These are phyloP conservation scores for Eragrostis curvula DNA, from an alignment of 176 grass and related monocot genomes.

Conservation along the genomic window DNA sequence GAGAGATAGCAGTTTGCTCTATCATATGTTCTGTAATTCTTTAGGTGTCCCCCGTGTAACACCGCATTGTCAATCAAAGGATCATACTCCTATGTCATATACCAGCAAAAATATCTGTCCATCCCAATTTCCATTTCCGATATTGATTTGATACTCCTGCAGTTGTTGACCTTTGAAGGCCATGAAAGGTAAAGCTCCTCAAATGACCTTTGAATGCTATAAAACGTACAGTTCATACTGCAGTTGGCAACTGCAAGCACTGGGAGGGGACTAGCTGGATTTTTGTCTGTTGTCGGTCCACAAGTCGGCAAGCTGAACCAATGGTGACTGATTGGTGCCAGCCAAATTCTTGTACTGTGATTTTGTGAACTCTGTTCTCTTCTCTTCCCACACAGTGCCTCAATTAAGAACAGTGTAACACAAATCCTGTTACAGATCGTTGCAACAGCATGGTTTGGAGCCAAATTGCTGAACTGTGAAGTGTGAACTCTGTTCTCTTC, in stretches of 20 bases:
- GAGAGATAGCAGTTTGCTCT: conserved; percentile 48
- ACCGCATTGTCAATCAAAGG: conserved; percentile 5
- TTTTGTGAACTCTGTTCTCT: background rate
- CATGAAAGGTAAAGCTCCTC: background rate
- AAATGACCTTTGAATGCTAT: background rate
- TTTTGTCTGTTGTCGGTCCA: background rate
- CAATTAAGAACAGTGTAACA: background rate
- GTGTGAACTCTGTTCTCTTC: no score
- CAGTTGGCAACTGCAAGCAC: background rate
- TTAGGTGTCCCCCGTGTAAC: conserved; percentile 1
- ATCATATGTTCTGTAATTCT: conserved; percentile 31
- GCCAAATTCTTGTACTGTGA: background rate
- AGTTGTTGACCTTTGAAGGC: background rate
- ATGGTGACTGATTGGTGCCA: background rate
- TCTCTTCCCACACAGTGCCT: background rate
- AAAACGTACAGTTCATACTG: background rate
- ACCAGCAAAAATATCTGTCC: background rate
- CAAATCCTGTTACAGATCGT: background rate
- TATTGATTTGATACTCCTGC: background rate
- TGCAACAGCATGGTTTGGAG: background rate
- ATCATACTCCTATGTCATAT: background rate
- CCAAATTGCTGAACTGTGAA: no score
- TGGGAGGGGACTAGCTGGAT: background rate
- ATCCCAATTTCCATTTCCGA: background rate
- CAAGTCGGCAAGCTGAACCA: background rate